A percentile compares a stretch with the other conserved stretches of the same genome.
These are phyloP conservation scores for Eucalyptus grandis DNA, from an alignment of 345 rosid genomes.

Conservation along the genomic window DNA sequence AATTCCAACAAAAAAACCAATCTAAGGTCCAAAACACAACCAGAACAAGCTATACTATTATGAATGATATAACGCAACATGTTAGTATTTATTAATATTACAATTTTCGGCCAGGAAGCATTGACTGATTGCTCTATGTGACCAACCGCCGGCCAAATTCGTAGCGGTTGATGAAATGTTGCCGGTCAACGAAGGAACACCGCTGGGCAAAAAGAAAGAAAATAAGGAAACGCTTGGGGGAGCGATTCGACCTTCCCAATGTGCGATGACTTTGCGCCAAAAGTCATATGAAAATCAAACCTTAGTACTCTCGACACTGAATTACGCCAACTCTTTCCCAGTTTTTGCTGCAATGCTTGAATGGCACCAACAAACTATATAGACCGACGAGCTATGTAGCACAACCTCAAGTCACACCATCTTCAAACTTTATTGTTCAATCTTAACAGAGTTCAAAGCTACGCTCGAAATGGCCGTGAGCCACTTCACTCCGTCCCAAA, in stretches of 20 bases:
- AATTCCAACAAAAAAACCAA: neutral
- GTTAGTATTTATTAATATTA: too few species aligned
- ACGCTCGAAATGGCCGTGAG: neutral
- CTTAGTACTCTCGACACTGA: neutral
- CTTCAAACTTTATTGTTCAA: neutral
- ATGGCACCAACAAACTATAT: neutral
- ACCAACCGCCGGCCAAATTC: neutral
- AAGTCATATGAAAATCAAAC: neutral
- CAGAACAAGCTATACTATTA: neutral
- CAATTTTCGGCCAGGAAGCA: too few species aligned
- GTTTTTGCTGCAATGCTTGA: neutral
- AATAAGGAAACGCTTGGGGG: neutral
- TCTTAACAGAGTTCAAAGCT: neutral
- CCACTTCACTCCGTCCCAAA: slow-evolving; percentile 43
- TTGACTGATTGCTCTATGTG: too few species aligned
- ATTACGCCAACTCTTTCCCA: neutral
- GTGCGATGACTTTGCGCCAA: neutral
- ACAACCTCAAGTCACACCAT: neutral
- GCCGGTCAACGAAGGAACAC: neutral
- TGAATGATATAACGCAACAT: neutral
- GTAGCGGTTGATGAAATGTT: neutral
- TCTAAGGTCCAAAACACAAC: neutral
- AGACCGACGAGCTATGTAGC: neutral
- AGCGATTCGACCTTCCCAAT: neutral
- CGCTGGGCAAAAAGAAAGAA: neutral